Evolutionary conservation across 169 alveolate species (phyloP), one percentile per base, ranked within the genome.

Genomic region (Sarcocystis neurona): DNA sequence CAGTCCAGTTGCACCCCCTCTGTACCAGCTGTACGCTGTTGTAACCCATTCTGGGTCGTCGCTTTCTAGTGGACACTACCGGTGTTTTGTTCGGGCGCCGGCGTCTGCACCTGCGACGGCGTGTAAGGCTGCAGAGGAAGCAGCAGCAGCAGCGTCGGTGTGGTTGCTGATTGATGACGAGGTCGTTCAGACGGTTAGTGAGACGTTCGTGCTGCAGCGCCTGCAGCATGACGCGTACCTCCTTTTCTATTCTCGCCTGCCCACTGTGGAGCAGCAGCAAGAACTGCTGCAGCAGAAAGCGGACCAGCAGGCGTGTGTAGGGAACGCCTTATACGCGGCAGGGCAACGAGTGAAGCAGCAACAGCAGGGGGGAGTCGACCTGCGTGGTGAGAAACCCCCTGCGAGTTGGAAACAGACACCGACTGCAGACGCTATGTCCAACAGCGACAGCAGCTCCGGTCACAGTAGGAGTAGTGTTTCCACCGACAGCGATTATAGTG

Each of bases 21-120:
- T 58, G 27, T 93, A 93, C 88, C 90, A 92, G 12, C 48, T 93
- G 32, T 93, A 90, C 85, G 94, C 95, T n/a, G 94, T 93, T 0
- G 93, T 93, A 39, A 84, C 93, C 27, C 95, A 93, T 74, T 60
- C 93, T 34, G 95, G 95, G 8, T 66, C 47, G n/a, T 89, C 95
- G 46, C 60, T 91, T 18, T 85, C 93, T 60, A 75, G 92, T 79
- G 95, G 95, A 0, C 95, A 93, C 56, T 93, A 93, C 78, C 89
- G 87, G 47, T 88, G 92, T 47, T 87, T 89, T 84, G 95, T 88
- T 12, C 82, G 82, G 79, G 85, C 85, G 44, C 89, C 90, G 5
- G 46, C 72, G 30, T 66, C 75, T 10, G 66, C 75, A 43, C 34
- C 20, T 8, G 8, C 8, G 18, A 30, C 37, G 44, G 82, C 82